Conservation (phyloP, 176 grass and related monocot species). For the Carex scoparia region DNA sequence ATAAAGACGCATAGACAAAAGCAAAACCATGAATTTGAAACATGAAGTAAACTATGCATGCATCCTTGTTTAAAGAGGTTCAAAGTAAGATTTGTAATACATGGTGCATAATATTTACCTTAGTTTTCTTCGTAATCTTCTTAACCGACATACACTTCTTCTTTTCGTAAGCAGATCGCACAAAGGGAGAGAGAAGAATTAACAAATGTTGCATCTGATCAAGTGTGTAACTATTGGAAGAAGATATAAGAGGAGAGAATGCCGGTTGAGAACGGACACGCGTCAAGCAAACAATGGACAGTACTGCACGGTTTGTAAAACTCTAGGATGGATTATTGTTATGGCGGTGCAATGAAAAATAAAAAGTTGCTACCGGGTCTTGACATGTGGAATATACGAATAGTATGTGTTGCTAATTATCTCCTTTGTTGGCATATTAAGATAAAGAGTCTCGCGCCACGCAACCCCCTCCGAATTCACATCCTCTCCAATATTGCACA, state of each 20-base stretch:
- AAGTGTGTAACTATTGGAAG: not conserved
- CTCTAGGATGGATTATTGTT: not conserved
- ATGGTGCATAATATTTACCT: not conserved
- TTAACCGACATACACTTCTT: not conserved
- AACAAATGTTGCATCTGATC: not conserved
- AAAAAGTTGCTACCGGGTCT: not conserved
- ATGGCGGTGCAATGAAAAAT: not conserved
- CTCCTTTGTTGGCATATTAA: too few relatives aligned
- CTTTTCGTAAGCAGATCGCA: not conserved
- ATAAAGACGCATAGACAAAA: not conserved
- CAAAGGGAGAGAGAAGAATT: not conserved
- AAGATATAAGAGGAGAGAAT: not conserved
- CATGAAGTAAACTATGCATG: not conserved
- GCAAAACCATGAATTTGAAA: not conserved
- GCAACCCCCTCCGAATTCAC: too few relatives aligned
- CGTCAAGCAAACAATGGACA: not conserved
- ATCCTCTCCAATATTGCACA: too few relatives aligned
- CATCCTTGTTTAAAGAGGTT: not conserved
- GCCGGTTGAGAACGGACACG: not conserved
- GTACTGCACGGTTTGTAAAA: not conserved
- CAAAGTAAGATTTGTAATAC: not conserved
- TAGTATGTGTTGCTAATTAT: not conserved
- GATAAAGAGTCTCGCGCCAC: too few relatives aligned
- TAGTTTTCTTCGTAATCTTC: not conserved
- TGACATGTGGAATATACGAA: not conserved